A percentile compares a stretch with the other conserved stretches of the same genome.
Conservation (phyloP, 441 rosid species). For the Francoa sonchifolia region DNA sequence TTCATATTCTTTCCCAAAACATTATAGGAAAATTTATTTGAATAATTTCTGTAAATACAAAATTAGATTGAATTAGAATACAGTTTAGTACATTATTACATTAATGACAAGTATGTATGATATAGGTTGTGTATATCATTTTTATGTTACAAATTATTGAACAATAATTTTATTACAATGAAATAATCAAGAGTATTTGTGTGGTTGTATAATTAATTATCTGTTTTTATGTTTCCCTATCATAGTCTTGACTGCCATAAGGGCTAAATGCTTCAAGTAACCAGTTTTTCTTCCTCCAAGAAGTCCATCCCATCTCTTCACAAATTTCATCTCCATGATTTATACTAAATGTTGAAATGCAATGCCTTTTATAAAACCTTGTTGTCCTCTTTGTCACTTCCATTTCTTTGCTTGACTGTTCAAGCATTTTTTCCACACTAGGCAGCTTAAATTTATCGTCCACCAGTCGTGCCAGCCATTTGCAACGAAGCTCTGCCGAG, state of each 20-base stretch:
- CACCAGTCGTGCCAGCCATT: constrained; percentile 51
- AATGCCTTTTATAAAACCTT: constrained; percentile 66
- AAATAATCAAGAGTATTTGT: too few relatives aligned
- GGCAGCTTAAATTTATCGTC: constrained; percentile 60
- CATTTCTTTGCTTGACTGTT: constrained; percentile 36
- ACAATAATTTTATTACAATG: too few relatives aligned
- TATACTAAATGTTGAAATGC: constrained; percentile 82
- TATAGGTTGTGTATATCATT: too few relatives aligned
- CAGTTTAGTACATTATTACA: too few relatives aligned
- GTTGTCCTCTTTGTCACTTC: constrained; percentile 47
- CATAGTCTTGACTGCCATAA: constrained; percentile 54
- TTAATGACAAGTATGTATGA: too few relatives aligned
- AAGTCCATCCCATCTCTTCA: constrained; percentile 66
- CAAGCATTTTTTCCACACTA: constrained; percentile 42
- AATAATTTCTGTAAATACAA: too few relatives aligned
- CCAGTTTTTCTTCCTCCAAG: constrained; percentile 55
- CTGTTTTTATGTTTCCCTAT: too few relatives aligned
- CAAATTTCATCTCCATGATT: constrained; percentile 73
- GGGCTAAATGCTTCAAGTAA: constrained; percentile 66
- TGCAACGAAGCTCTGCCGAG: constrained; percentile 62
- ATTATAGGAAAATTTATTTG: too few relatives aligned
- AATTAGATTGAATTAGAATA: too few relatives aligned
- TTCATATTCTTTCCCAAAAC: too few relatives aligned
- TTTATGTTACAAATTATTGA: too few relatives aligned
- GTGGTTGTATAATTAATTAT: too few relatives aligned